Evolutionary conservation across 148 eudicot species (phyloP).

Genomic region (Vaccinium corymbosum): DNA sequence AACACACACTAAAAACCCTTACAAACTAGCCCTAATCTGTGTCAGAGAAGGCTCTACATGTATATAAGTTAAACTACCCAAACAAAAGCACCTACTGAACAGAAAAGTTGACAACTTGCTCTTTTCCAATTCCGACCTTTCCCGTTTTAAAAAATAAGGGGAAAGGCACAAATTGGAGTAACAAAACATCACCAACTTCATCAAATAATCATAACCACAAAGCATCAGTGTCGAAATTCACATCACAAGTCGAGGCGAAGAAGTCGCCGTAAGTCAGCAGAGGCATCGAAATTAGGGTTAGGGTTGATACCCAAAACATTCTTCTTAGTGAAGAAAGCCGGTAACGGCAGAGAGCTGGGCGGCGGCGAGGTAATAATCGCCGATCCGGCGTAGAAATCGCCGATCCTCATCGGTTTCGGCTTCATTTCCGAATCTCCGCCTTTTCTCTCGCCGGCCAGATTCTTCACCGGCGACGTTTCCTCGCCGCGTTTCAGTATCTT

Average conservation of each 20-base stretch:
- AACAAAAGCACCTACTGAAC: background rate
- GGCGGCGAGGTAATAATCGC: background rate
- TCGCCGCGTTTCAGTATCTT: conserved; percentile 57
- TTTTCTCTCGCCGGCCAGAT: background rate
- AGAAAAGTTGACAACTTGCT: background rate
- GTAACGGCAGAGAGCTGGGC: background rate
- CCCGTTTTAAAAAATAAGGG: background rate
- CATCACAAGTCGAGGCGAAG: background rate
- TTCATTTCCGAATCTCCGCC: background rate
- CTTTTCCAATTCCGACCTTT: background rate
- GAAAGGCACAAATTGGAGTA: background rate
- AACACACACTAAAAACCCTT: background rate
- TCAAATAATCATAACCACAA: too few relatives aligned
- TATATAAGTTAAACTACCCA: background rate
- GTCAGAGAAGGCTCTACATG: background rate
- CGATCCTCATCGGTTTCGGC: background rate
- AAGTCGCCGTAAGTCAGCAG: background rate
- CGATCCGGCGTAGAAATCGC: conserved; percentile 3
- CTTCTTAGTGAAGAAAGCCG: background rate
- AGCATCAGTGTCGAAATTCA: background rate
- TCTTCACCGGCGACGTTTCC: conserved; percentile 7
- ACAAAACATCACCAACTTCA: conserved; percentile 1
- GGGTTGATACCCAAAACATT: background rate
- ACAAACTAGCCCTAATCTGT: conserved; percentile 2
- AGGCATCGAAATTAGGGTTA: background rate